Evolutionary conservation across 2,329 filamentous ascomycete genomes (phyloP), one percentile per base, ranked within the genome.

Genomic region (Botrytis deweyae): DNA sequence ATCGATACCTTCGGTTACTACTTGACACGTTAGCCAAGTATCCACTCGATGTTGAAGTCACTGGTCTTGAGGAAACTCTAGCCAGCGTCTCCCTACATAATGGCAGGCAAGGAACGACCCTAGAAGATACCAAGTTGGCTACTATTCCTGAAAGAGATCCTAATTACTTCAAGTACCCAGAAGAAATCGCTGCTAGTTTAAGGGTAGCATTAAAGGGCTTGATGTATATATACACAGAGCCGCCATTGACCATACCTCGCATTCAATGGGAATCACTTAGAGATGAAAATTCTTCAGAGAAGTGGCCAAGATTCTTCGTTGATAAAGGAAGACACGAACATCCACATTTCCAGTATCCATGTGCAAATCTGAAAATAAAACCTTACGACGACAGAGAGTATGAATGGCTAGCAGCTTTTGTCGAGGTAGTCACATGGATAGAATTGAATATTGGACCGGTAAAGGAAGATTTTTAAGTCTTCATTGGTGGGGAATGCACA

Each of bases 381-480:
- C 72, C 74, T 3, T 38, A 68, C 52, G 74, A 77, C 67, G 44
- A 70, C 29, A 73, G 73, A 40, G 76, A 77, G 55, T 74, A 73
- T 36, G 68, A 76, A 52, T 77, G 76, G 74, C 36, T 77, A 20
- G 55, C 55, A 46, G 74, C 75, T 22, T 77, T 77, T 52, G 40
- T 76, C 69, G 73, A 73, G 36, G 75, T 64, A 2, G 70, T 77
- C 12, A 73, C 66, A 36, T 77, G 75, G 76, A 77, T 77, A 73
- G 74, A 77, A 29, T 49, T 66, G 61, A 72, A 75, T 12, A 59
- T 74, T 40, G 70, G 38, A 33, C 36, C 36, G 16, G 9, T 8
- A 2, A 59, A 58, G 16, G 46, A 58, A 33, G 38, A 33, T 59
- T 42, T 29, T 3, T 67, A 46, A 29, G 62, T 42, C 8, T 58